phyloP scores from a whole-genome alignment of 768 basidiomycete species.

The Lactarius psammicola region DNA sequence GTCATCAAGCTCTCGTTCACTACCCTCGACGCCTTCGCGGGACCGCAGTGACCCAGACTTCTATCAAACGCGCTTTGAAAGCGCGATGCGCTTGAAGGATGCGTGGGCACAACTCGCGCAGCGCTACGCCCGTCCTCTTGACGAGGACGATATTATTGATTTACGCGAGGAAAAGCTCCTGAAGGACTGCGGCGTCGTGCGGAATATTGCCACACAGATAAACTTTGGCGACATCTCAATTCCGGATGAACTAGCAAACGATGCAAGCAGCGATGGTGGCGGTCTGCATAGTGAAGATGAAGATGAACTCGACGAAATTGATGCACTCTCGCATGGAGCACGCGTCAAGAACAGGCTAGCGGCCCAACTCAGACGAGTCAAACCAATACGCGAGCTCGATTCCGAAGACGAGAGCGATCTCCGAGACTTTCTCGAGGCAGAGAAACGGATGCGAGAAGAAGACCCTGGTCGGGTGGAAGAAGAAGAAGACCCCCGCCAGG shows the following conservation, averaged over 20 bases:
- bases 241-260: constrained; percentile 36
- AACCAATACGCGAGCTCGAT: constrained; percentile 46
- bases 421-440: constrained; percentile 64
- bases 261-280: constrained; percentile 40
- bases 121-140: constrained; percentile 61
- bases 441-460: constrained; percentile 48
- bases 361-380: constrained; percentile 34
- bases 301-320: constrained; percentile 58
- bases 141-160: constrained; percentile 81
- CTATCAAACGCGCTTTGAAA: constrained; percentile 55
- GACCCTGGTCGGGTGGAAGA: constrained; percentile 36
- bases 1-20: constrained; percentile 34
- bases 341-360: constrained; percentile 36
- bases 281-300: constrained; percentile 47
- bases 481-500: constrained; percentile 34
- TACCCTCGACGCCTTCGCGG: constrained; percentile 28
- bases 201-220: constrained; percentile 41
- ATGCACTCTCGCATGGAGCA: constrained; percentile 44
- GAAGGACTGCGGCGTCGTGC: constrained; percentile 68
- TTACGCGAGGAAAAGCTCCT: constrained; percentile 58
- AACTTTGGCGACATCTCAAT: constrained; percentile 53
- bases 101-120: constrained; percentile 69
- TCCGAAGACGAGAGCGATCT: constrained; percentile 62
- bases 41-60: constrained; percentile 40
- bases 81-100: constrained; percentile 54